Evolutionary conservation across 1,139 yeast species (phyloP).

Genomic region (Sugiyamaella pinicola): DNA sequence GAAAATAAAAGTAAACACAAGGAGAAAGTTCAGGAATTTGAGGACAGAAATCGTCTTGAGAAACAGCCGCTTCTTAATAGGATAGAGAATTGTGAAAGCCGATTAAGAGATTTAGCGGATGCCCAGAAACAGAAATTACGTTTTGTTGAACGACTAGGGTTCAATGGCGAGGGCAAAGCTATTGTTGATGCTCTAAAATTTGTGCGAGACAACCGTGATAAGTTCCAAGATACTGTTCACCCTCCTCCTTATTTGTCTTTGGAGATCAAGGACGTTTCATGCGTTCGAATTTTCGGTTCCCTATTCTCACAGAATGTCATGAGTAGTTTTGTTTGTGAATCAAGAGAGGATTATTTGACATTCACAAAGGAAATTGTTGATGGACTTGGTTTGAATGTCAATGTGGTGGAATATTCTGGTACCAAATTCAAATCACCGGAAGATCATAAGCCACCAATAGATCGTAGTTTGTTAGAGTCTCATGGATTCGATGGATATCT

Average conservation of each 20-base stretch:
- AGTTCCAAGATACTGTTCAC: constrained; percentile 50
- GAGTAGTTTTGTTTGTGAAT: constrained; percentile 55
- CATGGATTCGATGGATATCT: constrained; percentile 82
- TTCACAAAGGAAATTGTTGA: constrained; percentile 50
- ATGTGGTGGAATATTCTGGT: constrained; percentile 50
- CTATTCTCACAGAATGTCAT: constrained; percentile 57
- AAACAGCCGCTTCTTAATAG: not conserved
- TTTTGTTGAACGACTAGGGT: constrained; percentile 4
- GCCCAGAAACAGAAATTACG: not conserved
- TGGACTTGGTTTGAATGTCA: constrained; percentile 44
- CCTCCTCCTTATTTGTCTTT: constrained; percentile 82
- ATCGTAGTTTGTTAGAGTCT: constrained; percentile 45
- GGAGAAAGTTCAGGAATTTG: constrained; percentile 3
- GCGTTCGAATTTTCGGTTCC: constrained; percentile 57
- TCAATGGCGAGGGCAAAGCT: constrained; percentile 22
- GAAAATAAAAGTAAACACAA: constrained; percentile 4
- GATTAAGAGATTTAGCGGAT: constrained; percentile 1
- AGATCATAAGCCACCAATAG: constrained; percentile 38
- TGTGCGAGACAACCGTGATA: constrained; percentile 43
- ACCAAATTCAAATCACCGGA: constrained; percentile 30
- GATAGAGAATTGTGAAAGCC: not conserved
- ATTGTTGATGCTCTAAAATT: constrained; percentile 46
- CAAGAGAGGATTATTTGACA: constrained; percentile 49
- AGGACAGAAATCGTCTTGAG: not conserved
- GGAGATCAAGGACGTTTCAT: constrained; percentile 51